A percentile compares a stretch with the other conserved stretches of the same genome.
Evolutionary conservation across 768 basidiomycete genomes (phyloP).

Genomic region (Macrocybe gigantea): DNA sequence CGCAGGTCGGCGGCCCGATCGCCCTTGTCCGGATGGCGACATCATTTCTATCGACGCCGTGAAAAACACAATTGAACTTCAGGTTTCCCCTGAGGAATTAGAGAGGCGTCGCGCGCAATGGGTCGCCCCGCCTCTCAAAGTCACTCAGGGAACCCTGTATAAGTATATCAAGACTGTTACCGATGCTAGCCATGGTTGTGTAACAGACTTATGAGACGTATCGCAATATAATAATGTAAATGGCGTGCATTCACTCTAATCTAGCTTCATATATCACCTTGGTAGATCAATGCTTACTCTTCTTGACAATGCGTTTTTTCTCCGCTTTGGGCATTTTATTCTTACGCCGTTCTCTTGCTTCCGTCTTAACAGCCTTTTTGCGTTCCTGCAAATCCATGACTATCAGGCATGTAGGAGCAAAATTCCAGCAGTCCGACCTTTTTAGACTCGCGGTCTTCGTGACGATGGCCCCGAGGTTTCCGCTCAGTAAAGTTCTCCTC

Average conservation of each 20-base stretch:
- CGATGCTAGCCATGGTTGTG: constrained; percentile 91
- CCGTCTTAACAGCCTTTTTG: constrained; percentile 84
- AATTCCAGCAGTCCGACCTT: constrained; percentile 47
- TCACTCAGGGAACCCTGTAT: constrained; percentile 73
- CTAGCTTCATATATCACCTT: background rate
- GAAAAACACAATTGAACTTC: constrained; percentile 75
- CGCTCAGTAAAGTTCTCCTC: constrained; percentile 43
- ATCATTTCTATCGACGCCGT: constrained; percentile 84
- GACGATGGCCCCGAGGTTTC: constrained; percentile 77
- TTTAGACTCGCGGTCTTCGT: constrained; percentile 89
- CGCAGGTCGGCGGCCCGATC: constrained; percentile 90
- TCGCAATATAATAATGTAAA: background rate
- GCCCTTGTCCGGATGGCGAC: constrained; percentile 87
- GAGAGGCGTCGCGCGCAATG: constrained; percentile 64
- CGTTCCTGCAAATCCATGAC: constrained; percentile 57
- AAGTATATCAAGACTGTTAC: constrained; percentile 86
- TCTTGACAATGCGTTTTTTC: constrained; percentile 83
- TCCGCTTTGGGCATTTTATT: constrained; percentile 94
- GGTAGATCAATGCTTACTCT: constrained; percentile 14
- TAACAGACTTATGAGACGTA: constrained; percentile 67
- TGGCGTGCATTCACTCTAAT: background rate
- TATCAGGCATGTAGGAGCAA: constrained; percentile 4
- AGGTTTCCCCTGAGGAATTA: constrained; percentile 76
- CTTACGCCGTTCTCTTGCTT: constrained; percentile 83
- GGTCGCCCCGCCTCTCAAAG: constrained; percentile 84